Conservation (phyloP, 805 yeast genomes). For the Lipomyces japonicus region DNA sequence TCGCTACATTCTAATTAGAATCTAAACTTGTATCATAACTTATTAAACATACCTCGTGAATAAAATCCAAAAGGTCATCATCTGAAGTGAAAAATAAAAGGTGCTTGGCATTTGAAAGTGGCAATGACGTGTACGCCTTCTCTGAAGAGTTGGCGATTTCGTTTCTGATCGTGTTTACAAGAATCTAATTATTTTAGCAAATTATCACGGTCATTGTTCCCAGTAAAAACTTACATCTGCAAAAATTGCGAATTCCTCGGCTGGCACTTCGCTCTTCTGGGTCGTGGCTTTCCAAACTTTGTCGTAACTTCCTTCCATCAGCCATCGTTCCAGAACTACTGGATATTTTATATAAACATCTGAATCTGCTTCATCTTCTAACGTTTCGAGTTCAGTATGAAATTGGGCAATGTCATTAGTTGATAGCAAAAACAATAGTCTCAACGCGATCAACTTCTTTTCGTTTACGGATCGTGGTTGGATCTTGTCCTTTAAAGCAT, state of each 20-base stretch:
- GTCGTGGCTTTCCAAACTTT: constrained; percentile 78
- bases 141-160: constrained; percentile 85
- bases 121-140: constrained; percentile 69
- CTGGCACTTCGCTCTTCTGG: constrained; percentile 47
- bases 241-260: constrained; percentile 74
- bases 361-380: constrained; percentile 57
- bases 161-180: constrained; percentile 65
- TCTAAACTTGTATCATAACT: background rate
- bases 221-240: constrained; percentile 44
- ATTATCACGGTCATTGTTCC: background rate
- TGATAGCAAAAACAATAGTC: constrained; percentile 70
- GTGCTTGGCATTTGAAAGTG: constrained; percentile 76
- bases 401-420: constrained; percentile 82
- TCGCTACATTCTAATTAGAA: constrained; percentile 34
- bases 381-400: constrained; percentile 80
- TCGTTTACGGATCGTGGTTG: constrained; percentile 54
- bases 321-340: constrained; percentile 82
- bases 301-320: constrained; percentile 95
- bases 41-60: constrained; percentile 39
- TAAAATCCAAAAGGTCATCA: constrained; percentile 51
- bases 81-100: constrained; percentile 67
- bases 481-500: constrained; percentile 44
- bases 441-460: constrained; percentile 69
- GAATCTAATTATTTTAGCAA: constrained; percentile 7
- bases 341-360: constrained; percentile 79